Percentiles rank a stretch among this genome's conserved stretches.
phyloP scores from a whole-genome alignment of 2,329 filamentous ascomycete genomes.

The Fusarium sp. region DNA sequence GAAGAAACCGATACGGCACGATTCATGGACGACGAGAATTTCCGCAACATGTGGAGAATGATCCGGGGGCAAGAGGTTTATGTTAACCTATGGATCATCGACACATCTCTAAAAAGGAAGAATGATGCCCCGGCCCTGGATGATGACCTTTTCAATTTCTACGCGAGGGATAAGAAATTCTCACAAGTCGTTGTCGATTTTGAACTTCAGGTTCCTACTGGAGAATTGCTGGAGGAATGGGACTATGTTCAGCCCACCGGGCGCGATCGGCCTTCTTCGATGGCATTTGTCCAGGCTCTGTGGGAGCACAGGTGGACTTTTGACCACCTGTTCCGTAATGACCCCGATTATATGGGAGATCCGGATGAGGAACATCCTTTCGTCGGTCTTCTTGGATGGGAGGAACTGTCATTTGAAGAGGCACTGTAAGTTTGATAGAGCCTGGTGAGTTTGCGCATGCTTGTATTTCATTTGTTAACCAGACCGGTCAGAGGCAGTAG shows the following conservation, averaged over 20 bases:
- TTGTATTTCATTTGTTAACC: not conserved
- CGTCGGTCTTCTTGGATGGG: not conserved
- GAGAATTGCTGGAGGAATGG: too few species aligned
- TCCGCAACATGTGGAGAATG: not conserved
- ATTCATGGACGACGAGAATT: not conserved
- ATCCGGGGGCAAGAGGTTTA: not conserved
- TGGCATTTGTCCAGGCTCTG: too few species aligned
- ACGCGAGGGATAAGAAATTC: not conserved
- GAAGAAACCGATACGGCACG: not conserved
- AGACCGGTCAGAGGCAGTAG: fast-evolving
- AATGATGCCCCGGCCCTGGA: not conserved
- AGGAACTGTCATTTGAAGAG: too few species aligned
- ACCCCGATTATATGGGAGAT: too few species aligned
- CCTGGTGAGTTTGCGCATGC: too few species aligned
- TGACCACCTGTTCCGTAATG: too few species aligned
- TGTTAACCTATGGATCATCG: not conserved
- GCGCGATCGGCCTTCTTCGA: too few species aligned
- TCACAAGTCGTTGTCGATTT: not conserved
- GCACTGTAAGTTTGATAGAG: too few species aligned
- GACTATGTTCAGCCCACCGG: too few species aligned
- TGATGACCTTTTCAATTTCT: not conserved
- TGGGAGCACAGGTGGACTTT: too few species aligned
- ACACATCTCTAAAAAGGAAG: not conserved
- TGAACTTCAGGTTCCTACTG: too few species aligned
- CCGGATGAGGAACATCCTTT: too few species aligned